Base-by-base conservation (phyloP, 2,329 filamentous ascomycete species). In the Beauveria scarabaeidicola region DNA sequence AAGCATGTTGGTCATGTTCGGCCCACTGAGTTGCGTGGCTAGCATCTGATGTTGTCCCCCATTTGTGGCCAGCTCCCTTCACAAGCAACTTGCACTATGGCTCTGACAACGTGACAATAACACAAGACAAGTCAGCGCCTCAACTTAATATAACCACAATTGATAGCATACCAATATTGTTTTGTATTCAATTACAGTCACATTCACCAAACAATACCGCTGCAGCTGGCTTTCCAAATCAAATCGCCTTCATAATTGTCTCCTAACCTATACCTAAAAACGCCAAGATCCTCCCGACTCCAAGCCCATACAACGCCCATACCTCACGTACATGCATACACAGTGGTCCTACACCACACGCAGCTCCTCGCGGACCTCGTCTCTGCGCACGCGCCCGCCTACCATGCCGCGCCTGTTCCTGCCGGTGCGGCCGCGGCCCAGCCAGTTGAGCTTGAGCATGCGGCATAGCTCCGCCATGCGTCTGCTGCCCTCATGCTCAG, bases 401-500 rank as follows among this genome's bases (percentile, higher is more conserved):
- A 97, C 92, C 69, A 97, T 93, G 0, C 94, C 94, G 64, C 91
- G 84, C 57, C 94, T 78, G 72, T 97, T 95, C 63, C 94, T 80
- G 0, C 94, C 94, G 3, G 91, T 97, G 40, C 94, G 78, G 0
- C 93, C 93, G 51, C 94, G 80, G 0, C 93, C 93, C 1, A 99
- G 81, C 94, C 94, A 99, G 72, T 99, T 99, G 67, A 97, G 85
- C 75, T 97, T 99, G 62, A 99, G 77, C 66, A 94, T 86, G 69
- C 90, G 88, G 60, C 88, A 91, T 63, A 99, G 77, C 68, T 92
- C 84, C 63, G 93, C 88, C 68, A 97, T 88, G 73, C 88, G 90
- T 60, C 81, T 82, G 69, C 93, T 90, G 1, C 84, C 81, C 41
- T 88, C 85, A 64, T 95, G 90, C 21, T 83, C 82, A 1, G 78